Conservation (phyloP, 208 protist genomes). For the Tetramitus jugosus region DNA sequence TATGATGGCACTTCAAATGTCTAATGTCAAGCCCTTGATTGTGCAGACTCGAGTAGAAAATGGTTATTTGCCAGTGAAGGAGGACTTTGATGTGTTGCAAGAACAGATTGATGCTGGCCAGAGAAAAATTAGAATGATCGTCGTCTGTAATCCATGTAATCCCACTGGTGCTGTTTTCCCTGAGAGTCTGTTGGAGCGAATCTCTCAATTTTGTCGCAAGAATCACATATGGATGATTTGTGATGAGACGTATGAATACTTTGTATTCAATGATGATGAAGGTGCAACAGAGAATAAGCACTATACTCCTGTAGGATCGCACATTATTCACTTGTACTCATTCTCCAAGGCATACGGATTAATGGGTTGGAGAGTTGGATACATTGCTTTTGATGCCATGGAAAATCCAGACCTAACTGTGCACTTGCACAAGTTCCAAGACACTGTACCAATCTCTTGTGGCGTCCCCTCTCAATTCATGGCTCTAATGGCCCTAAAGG, state of each 20-base stretch:
- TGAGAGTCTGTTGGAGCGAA: not conserved
- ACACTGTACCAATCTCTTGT: not conserved
- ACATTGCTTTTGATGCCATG: not conserved
- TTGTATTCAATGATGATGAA: constrained; percentile 13
- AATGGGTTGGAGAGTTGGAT: not conserved
- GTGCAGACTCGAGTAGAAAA: not conserved
- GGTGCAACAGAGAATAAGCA: too few relatives aligned
- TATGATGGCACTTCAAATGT: constrained; percentile 4
- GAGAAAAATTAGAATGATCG: constrained; percentile 13
- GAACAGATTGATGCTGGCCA: not conserved
- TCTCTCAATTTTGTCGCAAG: not conserved
- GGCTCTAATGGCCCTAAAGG: not conserved
- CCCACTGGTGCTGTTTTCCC: constrained; percentile 8
- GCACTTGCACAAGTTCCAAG: not conserved
- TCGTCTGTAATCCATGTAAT: constrained; percentile 3
- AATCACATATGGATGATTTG: not conserved
- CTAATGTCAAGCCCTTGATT: not conserved
- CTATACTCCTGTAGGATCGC: not conserved
- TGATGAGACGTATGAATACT: constrained; percentile 19
- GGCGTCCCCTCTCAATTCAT: not conserved
- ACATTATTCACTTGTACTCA: constrained; percentile 4
- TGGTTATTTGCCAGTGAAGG: not conserved
- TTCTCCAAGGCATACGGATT: not conserved
- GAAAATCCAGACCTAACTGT: not conserved
- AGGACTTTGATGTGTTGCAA: not conserved